Evolutionary conservation across 1,284 basidiomycete genomes (phyloP).

Genomic region (Irpex sp.): DNA sequence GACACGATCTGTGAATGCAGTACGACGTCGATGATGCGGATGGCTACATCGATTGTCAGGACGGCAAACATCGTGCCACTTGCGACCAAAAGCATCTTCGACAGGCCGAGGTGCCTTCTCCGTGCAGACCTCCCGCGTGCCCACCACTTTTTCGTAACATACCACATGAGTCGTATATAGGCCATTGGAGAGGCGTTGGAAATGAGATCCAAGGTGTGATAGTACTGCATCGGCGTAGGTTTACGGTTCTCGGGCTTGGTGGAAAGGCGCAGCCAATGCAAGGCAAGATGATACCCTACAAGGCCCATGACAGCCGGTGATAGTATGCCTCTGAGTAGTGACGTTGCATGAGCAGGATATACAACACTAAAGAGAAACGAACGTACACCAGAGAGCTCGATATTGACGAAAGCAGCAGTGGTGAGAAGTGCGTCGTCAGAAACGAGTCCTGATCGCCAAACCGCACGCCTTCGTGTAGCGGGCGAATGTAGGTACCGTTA

Average conservation of each 20-base stretch:
- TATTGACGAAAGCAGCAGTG: not conserved
- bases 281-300: not conserved
- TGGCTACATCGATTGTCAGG: not conserved
- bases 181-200: not conserved
- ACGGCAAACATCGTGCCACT: not conserved
- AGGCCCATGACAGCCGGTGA: not conserved
- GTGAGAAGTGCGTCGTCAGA: not conserved
- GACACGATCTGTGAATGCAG: not conserved
- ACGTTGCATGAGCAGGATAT: not conserved
- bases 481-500: not conserved
- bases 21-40: not conserved
- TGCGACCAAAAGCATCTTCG: not conserved
- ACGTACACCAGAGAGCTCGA: not conserved
- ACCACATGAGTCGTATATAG: not conserved
- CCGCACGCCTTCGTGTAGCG: not conserved
- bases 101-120: not conserved
- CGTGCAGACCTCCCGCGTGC: not conserved
- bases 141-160: not conserved
- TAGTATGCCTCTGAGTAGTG: not conserved
- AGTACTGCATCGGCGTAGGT: not conserved
- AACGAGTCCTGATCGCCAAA: not conserved
- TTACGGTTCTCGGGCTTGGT: not conserved
- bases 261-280: not conserved
- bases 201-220: not conserved
- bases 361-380: not conserved